A percentile compares a stretch with the other conserved stretches of the same genome.
Conservation (phyloP, 768 basidiomycete genomes). For the Boletus reticuloceps region DNA sequence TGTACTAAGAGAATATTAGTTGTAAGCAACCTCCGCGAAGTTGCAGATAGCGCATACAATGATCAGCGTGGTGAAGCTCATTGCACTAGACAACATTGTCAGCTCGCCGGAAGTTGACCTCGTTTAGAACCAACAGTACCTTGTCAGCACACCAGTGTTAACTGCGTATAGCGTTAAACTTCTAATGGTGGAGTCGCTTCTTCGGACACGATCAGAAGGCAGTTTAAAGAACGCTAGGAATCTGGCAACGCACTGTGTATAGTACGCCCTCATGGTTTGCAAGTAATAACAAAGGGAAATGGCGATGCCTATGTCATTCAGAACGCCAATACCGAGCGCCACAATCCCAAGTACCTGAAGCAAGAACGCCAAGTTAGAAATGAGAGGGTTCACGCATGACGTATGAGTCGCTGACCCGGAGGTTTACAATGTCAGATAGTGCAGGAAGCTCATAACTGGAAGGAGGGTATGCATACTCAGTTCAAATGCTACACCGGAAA, state of each 20-base stretch:
- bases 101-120: neutral
- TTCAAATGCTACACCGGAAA: neutral
- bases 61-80: slow-evolving; percentile 48
- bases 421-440: slow-evolving; percentile 39
- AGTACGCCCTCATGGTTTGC: slow-evolving; percentile 50
- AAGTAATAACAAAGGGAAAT: slow-evolving; percentile 53
- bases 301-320: slow-evolving; percentile 53
- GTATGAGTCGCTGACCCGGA: slow-evolving; percentile 40
- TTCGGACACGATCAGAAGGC: slow-evolving; percentile 21
- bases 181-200: slow-evolving; percentile 57
- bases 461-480: neutral
- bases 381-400: neutral
- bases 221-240: neutral
- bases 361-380: neutral
- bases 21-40: neutral
- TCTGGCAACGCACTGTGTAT: slow-evolving; percentile 35
- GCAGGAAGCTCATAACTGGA: slow-evolving; percentile 41
- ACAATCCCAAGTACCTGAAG: slow-evolving; percentile 44
- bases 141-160: slow-evolving; percentile 62
- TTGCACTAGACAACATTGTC: slow-evolving; percentile 16
- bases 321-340: slow-evolving; percentile 47
- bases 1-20: slow-evolving; percentile 42
- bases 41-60: slow-evolving; percentile 39
- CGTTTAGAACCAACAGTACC: slow-evolving; percentile 32
- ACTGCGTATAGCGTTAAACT: slow-evolving; percentile 57